Percentiles rank a stretch among this genome's conserved stretches.
These are phyloP conservation scores for Hyphopichia fennica DNA, from an alignment of 1,139 yeast genomes.

Conservation along the genomic window DNA sequence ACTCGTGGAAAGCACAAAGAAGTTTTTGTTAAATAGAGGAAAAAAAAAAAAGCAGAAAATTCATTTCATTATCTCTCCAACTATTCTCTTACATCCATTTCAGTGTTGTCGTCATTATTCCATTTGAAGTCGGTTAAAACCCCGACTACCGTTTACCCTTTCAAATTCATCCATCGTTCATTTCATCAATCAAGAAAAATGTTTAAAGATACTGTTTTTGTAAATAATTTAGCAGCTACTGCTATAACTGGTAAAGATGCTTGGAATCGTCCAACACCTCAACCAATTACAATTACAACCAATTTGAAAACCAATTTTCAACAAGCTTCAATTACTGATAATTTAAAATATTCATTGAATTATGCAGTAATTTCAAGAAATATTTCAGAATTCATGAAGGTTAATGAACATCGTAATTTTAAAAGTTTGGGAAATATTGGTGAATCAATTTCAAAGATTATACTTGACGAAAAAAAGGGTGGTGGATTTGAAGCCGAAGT, in stretches of 20 bases:
- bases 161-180: neutral
- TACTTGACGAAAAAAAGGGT: conserved; percentile 47
- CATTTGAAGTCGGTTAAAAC: conserved; percentile 16
- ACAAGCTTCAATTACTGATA: conserved; percentile 72
- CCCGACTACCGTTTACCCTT: conserved; percentile 13
- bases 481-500: conserved; percentile 54
- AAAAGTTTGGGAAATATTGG: conserved; percentile 59
- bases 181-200: conserved; percentile 16
- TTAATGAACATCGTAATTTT: conserved; percentile 47
- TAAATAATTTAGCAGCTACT: conserved; percentile 56
- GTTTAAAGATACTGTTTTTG: conserved; percentile 54
- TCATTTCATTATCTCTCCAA: no score
- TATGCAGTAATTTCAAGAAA: conserved; percentile 81
- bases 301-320: conserved; percentile 67
- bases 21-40: no score
- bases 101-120: conserved; percentile 8
- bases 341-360: conserved; percentile 76
- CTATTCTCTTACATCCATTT: no score
- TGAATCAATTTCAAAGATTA: conserved; percentile 46
- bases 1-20: no score
- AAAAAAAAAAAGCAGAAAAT: no score
- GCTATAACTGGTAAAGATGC: conserved; percentile 76
- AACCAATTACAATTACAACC: conserved; percentile 64
- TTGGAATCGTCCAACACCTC: conserved; percentile 71
- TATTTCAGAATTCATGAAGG: conserved; percentile 51